A percentile compares a stretch with the other conserved stretches of the same genome.
Conservation (phyloP, 2,329 filamentous ascomycete species). For the Tolypocladium ovalisporum region DNA sequence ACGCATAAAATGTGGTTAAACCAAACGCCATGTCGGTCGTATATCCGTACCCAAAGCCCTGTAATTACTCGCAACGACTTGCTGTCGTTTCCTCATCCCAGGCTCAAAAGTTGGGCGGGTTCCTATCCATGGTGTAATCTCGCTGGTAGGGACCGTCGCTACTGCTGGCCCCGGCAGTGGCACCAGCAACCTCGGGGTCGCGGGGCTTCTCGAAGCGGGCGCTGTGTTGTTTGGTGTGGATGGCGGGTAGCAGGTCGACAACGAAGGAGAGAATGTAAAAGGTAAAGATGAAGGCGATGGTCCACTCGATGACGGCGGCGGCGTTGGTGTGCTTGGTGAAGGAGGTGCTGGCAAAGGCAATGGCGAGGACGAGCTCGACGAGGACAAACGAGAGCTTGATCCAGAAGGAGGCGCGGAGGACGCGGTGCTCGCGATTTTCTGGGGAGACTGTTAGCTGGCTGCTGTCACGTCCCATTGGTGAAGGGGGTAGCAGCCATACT, state of each 20-base stretch:
- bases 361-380: constrained; percentile 61
- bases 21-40: background rate
- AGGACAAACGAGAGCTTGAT: constrained; percentile 80
- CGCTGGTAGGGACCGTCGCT: constrained; percentile 1
- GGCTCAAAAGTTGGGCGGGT: constrained; percentile 6
- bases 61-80: background rate
- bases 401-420: constrained; percentile 73
- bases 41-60: background rate
- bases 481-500: constrained; percentile 26
- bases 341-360: constrained; percentile 57
- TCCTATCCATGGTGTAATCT: constrained; percentile 13
- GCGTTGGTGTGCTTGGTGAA: constrained; percentile 42
- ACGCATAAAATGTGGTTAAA: background rate
- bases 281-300: constrained; percentile 74
- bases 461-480: background rate
- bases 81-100: background rate
- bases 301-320: constrained; percentile 70
- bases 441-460: background rate
- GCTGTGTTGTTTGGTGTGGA: constrained; percentile 39
- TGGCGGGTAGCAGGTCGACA: constrained; percentile 75
- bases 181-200: constrained; percentile 12
- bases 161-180: background rate
- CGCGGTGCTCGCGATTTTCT: constrained; percentile 62
- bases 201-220: constrained; percentile 18
- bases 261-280: constrained; percentile 82